These are phyloP conservation scores for Aspergillus saccharolyticus DNA, from an alignment of 495 filamentous ascomycete species.

Conservation along the genomic window DNA sequence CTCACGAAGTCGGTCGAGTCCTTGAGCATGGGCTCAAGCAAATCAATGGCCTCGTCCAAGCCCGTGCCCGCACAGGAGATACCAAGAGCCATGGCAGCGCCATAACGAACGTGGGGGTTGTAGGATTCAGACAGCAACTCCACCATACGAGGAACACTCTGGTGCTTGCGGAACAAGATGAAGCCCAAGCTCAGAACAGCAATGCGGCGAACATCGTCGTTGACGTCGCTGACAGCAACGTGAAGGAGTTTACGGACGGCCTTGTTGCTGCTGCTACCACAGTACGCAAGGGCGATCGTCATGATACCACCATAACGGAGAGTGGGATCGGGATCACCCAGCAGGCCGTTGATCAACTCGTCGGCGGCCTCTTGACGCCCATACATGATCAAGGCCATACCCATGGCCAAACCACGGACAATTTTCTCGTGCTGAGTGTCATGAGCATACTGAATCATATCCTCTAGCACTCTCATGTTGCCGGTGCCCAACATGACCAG, in stretches of 20 bases:
- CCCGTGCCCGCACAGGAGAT: constrained; percentile 98
- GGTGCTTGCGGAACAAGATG: constrained; percentile 96
- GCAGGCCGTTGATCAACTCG: constrained; percentile 84
- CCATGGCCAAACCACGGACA: constrained; percentile 87
- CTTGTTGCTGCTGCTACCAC: constrained; percentile 96
- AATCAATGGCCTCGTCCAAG: constrained; percentile 91
- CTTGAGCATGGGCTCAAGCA: constrained; percentile 99
- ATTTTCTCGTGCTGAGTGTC: constrained; percentile 99
- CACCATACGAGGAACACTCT: constrained; percentile 98
- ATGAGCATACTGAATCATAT: constrained; percentile 96
- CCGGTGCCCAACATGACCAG: constrained; percentile 96
- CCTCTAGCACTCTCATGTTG: constrained; percentile 81
- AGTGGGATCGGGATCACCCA: constrained; percentile 90
- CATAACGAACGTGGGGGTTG: constrained; percentile 97
- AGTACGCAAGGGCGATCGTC: constrained; percentile 97
- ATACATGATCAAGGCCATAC: constrained; percentile 99
- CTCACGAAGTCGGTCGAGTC: constrained; percentile 98
- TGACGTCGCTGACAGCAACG: constrained; percentile 95
- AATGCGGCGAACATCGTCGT: constrained; percentile 91
- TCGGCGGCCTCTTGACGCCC: constrained; percentile 92
- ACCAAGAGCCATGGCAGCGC: constrained; percentile 95
- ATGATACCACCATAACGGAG: constrained; percentile 97
- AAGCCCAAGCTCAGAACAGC: constrained; percentile 99
- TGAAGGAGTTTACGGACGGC: constrained; percentile 96
- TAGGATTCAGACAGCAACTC: constrained; percentile 96